Conservation (phyloP, 2,329 filamentous ascomycete genomes). For the Colletotrichum limetticola region DNA sequence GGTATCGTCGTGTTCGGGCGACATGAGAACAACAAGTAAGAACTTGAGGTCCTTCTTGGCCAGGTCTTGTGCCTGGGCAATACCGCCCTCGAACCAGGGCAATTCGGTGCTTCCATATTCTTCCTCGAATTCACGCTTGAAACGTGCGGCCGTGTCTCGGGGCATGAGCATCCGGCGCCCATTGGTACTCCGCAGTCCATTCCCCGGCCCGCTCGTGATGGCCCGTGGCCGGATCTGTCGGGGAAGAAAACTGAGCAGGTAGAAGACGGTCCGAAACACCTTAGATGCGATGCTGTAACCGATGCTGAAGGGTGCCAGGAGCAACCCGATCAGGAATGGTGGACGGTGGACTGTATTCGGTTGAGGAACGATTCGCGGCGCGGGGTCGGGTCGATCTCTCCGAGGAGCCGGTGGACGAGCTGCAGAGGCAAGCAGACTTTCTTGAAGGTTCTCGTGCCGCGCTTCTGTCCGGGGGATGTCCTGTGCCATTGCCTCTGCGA, state of each 20-base stretch:
- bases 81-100: conserved; percentile 87
- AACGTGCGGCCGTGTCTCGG: conserved; percentile 86
- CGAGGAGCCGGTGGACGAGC: conserved; percentile 38
- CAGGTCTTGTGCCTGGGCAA: conserved; percentile 89
- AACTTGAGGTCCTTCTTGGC: conserved; percentile 94
- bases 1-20: conserved; percentile 95
- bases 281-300: conserved; percentile 78
- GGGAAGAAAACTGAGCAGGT: conserved; percentile 84
- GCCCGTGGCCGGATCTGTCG: conserved; percentile 67
- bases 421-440: conserved; percentile 58
- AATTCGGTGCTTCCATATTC: conserved; percentile 81
- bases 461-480: conserved; percentile 70
- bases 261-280: conserved; percentile 78
- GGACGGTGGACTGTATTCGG: conserved; percentile 75
- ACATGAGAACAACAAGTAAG: conserved; percentile 86
- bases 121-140: conserved; percentile 94
- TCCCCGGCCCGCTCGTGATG: conserved; percentile 63
- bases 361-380: conserved; percentile 86
- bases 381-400: conserved; percentile 65
- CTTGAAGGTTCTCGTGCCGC: conserved; percentile 80
- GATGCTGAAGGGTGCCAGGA: conserved; percentile 85
- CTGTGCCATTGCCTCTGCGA: conserved; percentile 78
- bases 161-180: conserved; percentile 83
- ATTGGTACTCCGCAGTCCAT: conserved; percentile 68
- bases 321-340: conserved; percentile 78